Conservation (phyloP, 805 yeast species). For the Candida germanica region DNA sequence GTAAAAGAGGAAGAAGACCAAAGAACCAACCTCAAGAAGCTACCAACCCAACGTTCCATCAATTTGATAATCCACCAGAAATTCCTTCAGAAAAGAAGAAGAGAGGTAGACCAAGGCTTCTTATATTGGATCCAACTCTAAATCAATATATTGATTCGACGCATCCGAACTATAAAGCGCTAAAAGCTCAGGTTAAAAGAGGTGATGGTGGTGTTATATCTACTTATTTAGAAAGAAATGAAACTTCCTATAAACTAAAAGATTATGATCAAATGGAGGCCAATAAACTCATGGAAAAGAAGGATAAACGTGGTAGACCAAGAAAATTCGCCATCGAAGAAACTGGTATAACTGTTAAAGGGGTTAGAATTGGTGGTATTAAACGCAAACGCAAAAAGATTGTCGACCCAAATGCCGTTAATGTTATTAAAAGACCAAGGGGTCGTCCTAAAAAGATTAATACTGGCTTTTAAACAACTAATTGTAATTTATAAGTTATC, state of each 20-base stretch:
- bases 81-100: constrained; percentile 23
- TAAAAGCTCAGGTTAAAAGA: constrained; percentile 25
- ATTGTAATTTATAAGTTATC: no score
- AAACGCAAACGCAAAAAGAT: constrained; percentile 15
- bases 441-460: constrained; percentile 15
- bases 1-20: constrained; percentile 10
- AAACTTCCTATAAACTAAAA: constrained; percentile 3
- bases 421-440: constrained; percentile 11
- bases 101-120: constrained; percentile 42
- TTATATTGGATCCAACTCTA: constrained; percentile 40
- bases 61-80: constrained; percentile 5
- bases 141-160: constrained; percentile 38
- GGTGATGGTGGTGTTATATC: constrained; percentile 8
- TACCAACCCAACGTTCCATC: constrained; percentile 6
- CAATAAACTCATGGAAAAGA: constrained; percentile 32
- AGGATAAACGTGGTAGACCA: constrained; percentile 50
- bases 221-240: constrained; percentile 7
- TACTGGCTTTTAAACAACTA: constrained; percentile 5
- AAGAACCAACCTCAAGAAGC: constrained; percentile 7
- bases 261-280: constrained; percentile 30
- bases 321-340: constrained; percentile 48
- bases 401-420: constrained; percentile 1
- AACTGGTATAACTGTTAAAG: constrained; percentile 43
- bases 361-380: constrained; percentile 39
- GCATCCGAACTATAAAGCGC: constrained; percentile 40